A percentile compares a stretch with the other conserved stretches of the same genome.
Conservation (phyloP, 2,329 filamentous ascomycete species). For the Neocatenulostroma microsporum region DNA sequence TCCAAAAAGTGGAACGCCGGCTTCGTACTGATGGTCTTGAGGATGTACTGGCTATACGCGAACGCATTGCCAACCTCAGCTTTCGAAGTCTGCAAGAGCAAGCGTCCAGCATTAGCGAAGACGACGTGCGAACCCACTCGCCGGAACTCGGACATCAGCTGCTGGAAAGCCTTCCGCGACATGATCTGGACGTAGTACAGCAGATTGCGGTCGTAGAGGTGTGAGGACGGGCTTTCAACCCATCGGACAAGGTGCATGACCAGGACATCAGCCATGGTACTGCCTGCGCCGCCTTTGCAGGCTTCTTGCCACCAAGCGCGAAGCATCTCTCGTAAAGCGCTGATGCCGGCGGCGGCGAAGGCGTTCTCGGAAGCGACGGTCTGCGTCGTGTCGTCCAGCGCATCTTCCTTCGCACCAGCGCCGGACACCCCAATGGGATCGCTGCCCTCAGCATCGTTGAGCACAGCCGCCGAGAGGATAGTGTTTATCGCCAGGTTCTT, state of each 20-base stretch:
- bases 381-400: constrained; percentile 54
- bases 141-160: constrained; percentile 93
- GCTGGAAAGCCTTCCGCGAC: constrained; percentile 92
- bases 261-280: constrained; percentile 93
- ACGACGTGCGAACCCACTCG: constrained; percentile 91
- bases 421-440: constrained; percentile 83
- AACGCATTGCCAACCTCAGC: constrained; percentile 93
- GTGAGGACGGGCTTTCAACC: constrained; percentile 89
- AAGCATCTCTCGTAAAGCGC: constrained; percentile 94
- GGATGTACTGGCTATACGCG: constrained; percentile 93
- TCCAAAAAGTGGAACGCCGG: constrained; percentile 96
- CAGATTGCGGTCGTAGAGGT: constrained; percentile 86
- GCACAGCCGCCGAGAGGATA: constrained; percentile 87
- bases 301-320: constrained; percentile 98
- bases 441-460: constrained; percentile 89
- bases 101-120: constrained; percentile 82
- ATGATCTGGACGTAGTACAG: constrained; percentile 99
- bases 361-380: constrained; percentile 78
- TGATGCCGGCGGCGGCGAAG: constrained; percentile 84
- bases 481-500: constrained; percentile 97
- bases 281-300: constrained; percentile 50
- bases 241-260: constrained; percentile 95
- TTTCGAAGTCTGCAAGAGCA: constrained; percentile 93
- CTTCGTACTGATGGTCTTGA: constrained; percentile 94
- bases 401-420: constrained; percentile 54